phyloP scores from a whole-genome alignment of 441 rosid species.

The Macaranga tanarius region DNA sequence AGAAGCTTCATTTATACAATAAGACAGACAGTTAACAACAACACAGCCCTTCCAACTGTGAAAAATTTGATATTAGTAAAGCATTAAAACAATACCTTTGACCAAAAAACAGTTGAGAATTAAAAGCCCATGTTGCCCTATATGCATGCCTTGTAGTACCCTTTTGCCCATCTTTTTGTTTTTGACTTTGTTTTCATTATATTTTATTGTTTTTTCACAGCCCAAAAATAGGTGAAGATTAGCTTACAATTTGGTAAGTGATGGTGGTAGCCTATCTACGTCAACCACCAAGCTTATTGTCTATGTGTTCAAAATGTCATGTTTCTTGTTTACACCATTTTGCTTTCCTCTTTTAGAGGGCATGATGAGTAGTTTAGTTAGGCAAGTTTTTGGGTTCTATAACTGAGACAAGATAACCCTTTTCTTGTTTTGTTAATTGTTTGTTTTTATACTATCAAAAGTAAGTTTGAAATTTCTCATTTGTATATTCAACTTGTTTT shows the following conservation, averaged over 20 bases:
- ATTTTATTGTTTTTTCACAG: not conserved
- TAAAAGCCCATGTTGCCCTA: not conserved
- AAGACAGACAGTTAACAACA: too few relatives aligned
- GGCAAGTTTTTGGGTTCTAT: not conserved
- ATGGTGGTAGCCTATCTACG: slow-evolving; percentile 30
- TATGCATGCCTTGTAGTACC: not conserved
- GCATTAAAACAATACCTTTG: not conserved
- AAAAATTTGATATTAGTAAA: too few relatives aligned
- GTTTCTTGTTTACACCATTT: not conserved
- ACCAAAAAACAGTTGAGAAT: slow-evolving; percentile 6
- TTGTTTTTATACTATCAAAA: too few relatives aligned
- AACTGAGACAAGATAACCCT: not conserved
- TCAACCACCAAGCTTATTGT: slow-evolving; percentile 19
- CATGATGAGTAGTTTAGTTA: not conserved
- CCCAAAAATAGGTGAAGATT: slow-evolving; percentile 28
- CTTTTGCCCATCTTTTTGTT: slow-evolving; percentile 13
- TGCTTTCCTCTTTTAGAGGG: not conserved
- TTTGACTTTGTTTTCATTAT: slow-evolving; percentile 17
- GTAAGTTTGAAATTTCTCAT: not conserved
- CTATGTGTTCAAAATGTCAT: not conserved
- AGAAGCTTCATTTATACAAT: too few relatives aligned
- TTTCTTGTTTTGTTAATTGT: not conserved
- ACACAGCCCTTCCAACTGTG: too few relatives aligned
- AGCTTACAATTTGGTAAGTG: slow-evolving; percentile 34
- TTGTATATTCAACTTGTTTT: not conserved